phyloP scores from a whole-genome alignment of 345 rosid genomes.

The Conringia planisiliqua region DNA sequence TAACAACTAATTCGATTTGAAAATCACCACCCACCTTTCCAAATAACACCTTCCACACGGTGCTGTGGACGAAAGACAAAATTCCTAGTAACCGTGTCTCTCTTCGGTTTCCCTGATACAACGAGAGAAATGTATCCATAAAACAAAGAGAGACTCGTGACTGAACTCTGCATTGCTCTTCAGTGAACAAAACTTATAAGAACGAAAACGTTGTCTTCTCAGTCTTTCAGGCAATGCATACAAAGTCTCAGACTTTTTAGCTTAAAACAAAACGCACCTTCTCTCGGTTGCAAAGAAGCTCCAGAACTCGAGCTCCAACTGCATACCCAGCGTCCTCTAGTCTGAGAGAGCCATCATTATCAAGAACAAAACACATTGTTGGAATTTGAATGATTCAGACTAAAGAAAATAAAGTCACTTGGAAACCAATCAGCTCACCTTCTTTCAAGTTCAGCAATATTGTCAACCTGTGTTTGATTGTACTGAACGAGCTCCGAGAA shows the following conservation, averaged over 20 bases:
- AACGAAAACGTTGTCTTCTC: background rate
- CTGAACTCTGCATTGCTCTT: background rate
- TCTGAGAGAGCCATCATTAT: slow-evolving; percentile 35
- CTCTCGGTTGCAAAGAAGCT: slow-evolving; percentile 87
- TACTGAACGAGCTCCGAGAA: slow-evolving; percentile 94
- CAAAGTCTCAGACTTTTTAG: background rate
- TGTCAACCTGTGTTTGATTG: slow-evolving; percentile 95
- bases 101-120: slow-evolving; percentile 84
- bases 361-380: background rate
- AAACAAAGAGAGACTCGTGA: background rate
- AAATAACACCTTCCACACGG: slow-evolving; percentile 96
- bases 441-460: slow-evolving; percentile 88
- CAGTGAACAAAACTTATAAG: background rate
- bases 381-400: background rate
- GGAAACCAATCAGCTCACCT: slow-evolving; percentile 43
- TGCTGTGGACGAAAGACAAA: slow-evolving; percentile 89
- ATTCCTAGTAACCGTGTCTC: slow-evolving; percentile 92
- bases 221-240: background rate
- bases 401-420: background rate
- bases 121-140: background rate
- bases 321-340: slow-evolving; percentile 97
- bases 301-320: slow-evolving; percentile 83
- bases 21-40: slow-evolving; percentile 58
- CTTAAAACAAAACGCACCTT: slow-evolving; percentile 43
- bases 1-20: background rate